Evolutionary conservation across 177 flowering plant species (phyloP), one percentile per base, ranked within the genome.

Genomic region (Vitis hybrid): DNA sequence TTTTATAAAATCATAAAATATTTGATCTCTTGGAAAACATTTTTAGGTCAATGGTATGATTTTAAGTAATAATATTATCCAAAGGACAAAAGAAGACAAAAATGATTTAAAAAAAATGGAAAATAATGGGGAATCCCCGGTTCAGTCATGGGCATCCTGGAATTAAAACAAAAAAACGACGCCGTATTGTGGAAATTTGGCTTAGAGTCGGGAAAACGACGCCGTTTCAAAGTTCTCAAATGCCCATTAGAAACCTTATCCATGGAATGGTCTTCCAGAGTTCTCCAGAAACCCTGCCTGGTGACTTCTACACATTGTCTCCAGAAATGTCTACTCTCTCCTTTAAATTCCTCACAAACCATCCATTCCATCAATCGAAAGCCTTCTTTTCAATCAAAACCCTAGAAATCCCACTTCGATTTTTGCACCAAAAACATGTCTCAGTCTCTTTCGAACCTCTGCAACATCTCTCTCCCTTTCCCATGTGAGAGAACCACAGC

Each of bases 401-500:
- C 11, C 66, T 64, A 8, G 15, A 11, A 49, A 48, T 12, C 56
- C 6, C 7, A 10, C 16, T 15, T 54, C 1, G 16, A 54, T 54
- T 13, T 54, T 14, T 54, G 7, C 6, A 13, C 18, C n/a, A 50
- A 2, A 19, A 65, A 63, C 56, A 87, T 82, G 85, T 74, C 87
- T 21, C 78, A 81, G 35, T 64, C 85, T 52, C 18, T 87, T 6
- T 72, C 79, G 18, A 82, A 77, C 48, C 19, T 78, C 27, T 40
- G 46, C 46, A 51, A 74, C 69, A 14, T 81, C 63, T 76, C 81
- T 64, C 61, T 74, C 0, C 87, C 86, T 6, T 40, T 74, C 11
- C 67, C 78, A 40, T 69, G 54, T 1, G 60, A 69, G 60, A 80
- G 63, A 35, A 48, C 59, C 18, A 56, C 24, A 52, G 18, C 51